Evolutionary conservation across 2,329 filamentous ascomycete genomes (phyloP).

Genomic region (Thermothelomyces thermophilus): DNA sequence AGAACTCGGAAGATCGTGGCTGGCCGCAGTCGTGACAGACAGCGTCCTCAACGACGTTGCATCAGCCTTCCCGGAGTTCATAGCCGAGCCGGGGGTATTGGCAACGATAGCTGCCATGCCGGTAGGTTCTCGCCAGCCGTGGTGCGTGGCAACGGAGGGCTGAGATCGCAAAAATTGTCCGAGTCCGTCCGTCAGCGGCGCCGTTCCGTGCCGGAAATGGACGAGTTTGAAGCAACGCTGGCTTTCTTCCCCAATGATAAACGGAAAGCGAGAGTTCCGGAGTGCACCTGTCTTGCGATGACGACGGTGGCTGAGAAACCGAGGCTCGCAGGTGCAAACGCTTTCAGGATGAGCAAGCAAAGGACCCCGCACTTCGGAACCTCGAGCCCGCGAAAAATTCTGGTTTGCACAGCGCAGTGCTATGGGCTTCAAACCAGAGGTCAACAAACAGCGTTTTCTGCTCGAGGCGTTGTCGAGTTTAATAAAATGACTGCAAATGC

Average conservation of each 20-base stretch:
- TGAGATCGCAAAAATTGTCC: constrained; percentile 7
- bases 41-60: constrained; percentile 3
- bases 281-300: neutral
- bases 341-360: too few relatives aligned
- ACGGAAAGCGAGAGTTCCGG: neutral
- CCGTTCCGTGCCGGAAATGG: neutral
- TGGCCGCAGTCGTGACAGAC: constrained; percentile 16
- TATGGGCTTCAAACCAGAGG: neutral
- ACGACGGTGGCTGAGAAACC: neutral
- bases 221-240: neutral
- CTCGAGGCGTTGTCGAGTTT: neutral
- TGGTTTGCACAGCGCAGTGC: neutral
- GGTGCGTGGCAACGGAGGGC: neutral
- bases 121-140: neutral
- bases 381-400: neutral
- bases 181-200: neutral
- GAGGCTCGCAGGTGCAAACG: neutral
- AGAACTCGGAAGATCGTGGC: constrained; percentile 14
- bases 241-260: neutral
- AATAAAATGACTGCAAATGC: too few relatives aligned
- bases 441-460: too few relatives aligned
- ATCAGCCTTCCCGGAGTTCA: neutral
- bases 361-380: neutral
- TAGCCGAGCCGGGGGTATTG: neutral
- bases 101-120: constrained; percentile 12